Base-by-base conservation (phyloP, 202 grass and related monocot genomes). In the Zizania palustris region DNA sequence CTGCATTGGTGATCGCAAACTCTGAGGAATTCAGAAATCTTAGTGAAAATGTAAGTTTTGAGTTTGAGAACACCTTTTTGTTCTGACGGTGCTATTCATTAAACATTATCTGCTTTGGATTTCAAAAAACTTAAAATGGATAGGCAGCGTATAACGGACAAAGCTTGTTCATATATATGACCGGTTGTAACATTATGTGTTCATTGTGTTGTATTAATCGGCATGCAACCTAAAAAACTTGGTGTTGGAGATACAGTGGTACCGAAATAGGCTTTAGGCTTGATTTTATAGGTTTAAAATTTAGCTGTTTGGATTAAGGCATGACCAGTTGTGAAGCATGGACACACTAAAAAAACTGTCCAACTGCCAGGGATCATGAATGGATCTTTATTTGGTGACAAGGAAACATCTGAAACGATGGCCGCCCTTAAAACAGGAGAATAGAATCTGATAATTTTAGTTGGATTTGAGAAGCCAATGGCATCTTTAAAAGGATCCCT, bases 21-120 rank as follows among this genome's bases (percentile, higher is more conserved):
- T 99, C 91, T 0, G 96, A 99, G 39, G 92, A 95, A 71, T 99
- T 95, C 78, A 90, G 92, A 85, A 92, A 99, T 90, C 96, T 99
- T 45, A 92, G 92, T 89, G 86, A 89, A 78, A 92, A 99, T 79
- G 96, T 95, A 92, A 63, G 89, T 69, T 83, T n/a, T 62, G 19
- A 51, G 65, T 40, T 69, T 11, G 60, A 61, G 57, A 69, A 35
- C 65, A 51, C 39, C 64, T 34, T 80, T 77, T 75, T 74, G 58
- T 60, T 86, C 36, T 65, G 57, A 28, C 9, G 80, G 45, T 20
- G 11, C 35, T 45, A n/a, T 78, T 65, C 54, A 0, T 60, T 43
- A 20, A 84, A 13, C 57, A 51, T 82, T 79, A 36, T 63, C 62
- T 83, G 16, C 13, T 72, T 76, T 16, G 19, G 22, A 35, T 43